Conservation (phyloP, 352 stramenopile genomes). For the Blastocystis sp. region DNA sequence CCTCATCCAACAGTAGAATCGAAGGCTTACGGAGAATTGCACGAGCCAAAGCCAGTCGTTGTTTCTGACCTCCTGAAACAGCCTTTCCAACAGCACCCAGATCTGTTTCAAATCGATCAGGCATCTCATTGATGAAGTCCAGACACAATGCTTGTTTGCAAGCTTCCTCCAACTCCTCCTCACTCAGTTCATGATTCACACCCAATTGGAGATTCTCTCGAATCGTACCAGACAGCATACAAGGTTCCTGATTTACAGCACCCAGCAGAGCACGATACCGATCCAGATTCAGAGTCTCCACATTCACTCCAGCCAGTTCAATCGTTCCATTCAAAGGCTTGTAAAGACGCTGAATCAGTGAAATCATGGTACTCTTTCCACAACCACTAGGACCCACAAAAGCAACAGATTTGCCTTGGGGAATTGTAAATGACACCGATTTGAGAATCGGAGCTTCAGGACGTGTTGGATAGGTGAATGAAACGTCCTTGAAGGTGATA, state of each 20-base stretch:
- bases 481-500: slow-evolving; percentile 78
- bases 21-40: slow-evolving; percentile 71
- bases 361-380: slow-evolving; percentile 40
- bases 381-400: slow-evolving; percentile 36
- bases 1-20: slow-evolving; percentile 77
- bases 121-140: slow-evolving; percentile 66
- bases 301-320: not conserved
- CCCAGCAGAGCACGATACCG: slow-evolving; percentile 72
- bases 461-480: slow-evolving; percentile 80
- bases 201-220: slow-evolving; percentile 74
- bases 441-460: slow-evolving; percentile 73
- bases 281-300: slow-evolving; percentile 46
- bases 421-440: slow-evolving; percentile 71
- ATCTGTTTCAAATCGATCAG: slow-evolving; percentile 70
- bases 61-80: slow-evolving; percentile 78
- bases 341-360: slow-evolving; percentile 67
- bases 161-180: slow-evolving; percentile 73
- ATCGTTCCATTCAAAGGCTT: slow-evolving; percentile 20
- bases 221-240: slow-evolving; percentile 76
- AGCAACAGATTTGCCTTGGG: slow-evolving; percentile 73
- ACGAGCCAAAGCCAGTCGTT: slow-evolving; percentile 79
- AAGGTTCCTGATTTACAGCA: slow-evolving; percentile 81
- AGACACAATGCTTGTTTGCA: slow-evolving; percentile 67
- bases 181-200: slow-evolving; percentile 70
- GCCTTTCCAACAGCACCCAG: slow-evolving; percentile 75